Evolutionary conservation across 2,329 filamentous ascomycete genomes (phyloP).

Genomic region (Xylaria hypoxylon): DNA sequence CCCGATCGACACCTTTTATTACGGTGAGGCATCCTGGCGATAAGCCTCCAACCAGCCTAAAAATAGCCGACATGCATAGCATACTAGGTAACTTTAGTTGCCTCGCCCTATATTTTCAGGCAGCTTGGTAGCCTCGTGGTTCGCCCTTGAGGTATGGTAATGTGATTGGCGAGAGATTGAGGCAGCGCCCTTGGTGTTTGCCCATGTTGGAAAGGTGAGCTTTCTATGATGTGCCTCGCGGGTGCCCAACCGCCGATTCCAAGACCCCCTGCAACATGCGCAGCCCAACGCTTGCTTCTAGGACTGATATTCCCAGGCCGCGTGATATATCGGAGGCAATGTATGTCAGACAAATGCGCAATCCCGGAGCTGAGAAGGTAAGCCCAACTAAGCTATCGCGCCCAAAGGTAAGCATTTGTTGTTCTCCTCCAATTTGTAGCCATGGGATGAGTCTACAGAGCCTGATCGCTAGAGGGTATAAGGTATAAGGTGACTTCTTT

Average conservation of each 20-base stretch:
- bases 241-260: slow-evolving; percentile 24
- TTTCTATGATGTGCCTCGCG: neutral
- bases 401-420: slow-evolving; percentile 10
- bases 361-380: neutral
- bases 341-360: neutral
- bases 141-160: slow-evolving; percentile 8
- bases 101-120: slow-evolving; percentile 29
- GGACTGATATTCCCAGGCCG: neutral
- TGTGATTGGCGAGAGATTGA: slow-evolving; percentile 22
- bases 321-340: neutral
- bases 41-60: neutral
- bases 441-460: neutral
- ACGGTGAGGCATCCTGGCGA: slow-evolving; percentile 9
- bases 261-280: slow-evolving; percentile 7
- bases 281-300: slow-evolving; percentile 8
- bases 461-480: slow-evolving; percentile 9
- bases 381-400: slow-evolving; percentile 13
- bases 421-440: neutral
- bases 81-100: slow-evolving; percentile 19
- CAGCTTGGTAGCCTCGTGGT: slow-evolving; percentile 38
- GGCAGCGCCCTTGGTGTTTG: slow-evolving; percentile 31
- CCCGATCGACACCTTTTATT: slow-evolving; percentile 21
- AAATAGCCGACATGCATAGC: slow-evolving; percentile 29
- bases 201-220: slow-evolving; percentile 26
- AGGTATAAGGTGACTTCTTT: slow-evolving; percentile 26